These are phyloP conservation scores for Hyaloscypha finlandica DNA, from an alignment of 495 filamentous ascomycete genomes.

Conservation along the genomic window DNA sequence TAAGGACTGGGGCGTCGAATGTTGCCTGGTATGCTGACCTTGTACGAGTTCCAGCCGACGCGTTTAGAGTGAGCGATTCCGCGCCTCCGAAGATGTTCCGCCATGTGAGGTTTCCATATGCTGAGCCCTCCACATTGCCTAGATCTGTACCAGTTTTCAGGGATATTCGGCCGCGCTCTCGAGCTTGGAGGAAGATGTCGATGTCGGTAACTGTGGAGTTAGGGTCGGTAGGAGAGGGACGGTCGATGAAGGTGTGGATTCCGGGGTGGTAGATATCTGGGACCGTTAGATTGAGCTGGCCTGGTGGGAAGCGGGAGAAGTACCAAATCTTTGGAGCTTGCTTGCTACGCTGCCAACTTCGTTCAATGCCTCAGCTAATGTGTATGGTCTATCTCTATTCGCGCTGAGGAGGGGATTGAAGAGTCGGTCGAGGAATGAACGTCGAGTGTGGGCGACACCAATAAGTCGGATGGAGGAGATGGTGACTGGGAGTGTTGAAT, in stretches of 20 bases:
- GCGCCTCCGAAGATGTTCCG: slow-evolving; percentile 96
- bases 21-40: slow-evolving; percentile 82
- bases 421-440: slow-evolving; percentile 74
- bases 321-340: slow-evolving; percentile 83
- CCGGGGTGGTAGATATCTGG: slow-evolving; percentile 83
- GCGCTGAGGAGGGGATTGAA: slow-evolving; percentile 75
- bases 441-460: slow-evolving; percentile 74
- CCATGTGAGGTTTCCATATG: slow-evolving; percentile 78
- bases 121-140: slow-evolving; percentile 88
- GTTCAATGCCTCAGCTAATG: slow-evolving; percentile 72
- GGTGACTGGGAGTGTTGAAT: slow-evolving; percentile 74
- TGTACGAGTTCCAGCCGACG: slow-evolving; percentile 84
- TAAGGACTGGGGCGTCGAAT: slow-evolving; percentile 77
- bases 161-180: slow-evolving; percentile 75
- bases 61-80: slow-evolving; percentile 79
- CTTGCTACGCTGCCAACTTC: slow-evolving; percentile 66
- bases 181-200: slow-evolving; percentile 71
- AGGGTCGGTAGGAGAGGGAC: slow-evolving; percentile 58
- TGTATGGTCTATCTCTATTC: slow-evolving; percentile 66
- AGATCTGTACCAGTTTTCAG: slow-evolving; percentile 92
- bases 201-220: slow-evolving; percentile 69
- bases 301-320: neutral
- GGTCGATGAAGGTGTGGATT: slow-evolving; percentile 79
- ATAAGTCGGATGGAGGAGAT: slow-evolving; percentile 82
- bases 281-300: slow-evolving; percentile 12